Conservation (phyloP, 495 filamentous ascomycete genomes). For the Podospora pseudopauciseta region DNA sequence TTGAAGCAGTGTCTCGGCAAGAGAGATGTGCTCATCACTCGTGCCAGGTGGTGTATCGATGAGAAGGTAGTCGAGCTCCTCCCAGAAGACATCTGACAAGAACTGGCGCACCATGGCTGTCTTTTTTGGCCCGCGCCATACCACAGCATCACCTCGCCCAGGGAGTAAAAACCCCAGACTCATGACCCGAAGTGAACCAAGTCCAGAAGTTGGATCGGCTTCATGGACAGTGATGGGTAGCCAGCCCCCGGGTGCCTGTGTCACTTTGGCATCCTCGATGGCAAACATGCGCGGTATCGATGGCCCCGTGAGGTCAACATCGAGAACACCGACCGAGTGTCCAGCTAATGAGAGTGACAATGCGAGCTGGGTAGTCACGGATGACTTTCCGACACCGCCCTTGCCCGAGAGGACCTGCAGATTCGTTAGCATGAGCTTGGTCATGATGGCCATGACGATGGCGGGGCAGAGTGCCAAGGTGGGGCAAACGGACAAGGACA, state of each 20-base stretch:
- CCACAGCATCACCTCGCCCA: constrained; percentile 79
- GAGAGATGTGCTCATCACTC: constrained; percentile 93
- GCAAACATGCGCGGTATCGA: constrained; percentile 93
- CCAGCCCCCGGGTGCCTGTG: constrained; percentile 85
- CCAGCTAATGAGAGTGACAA: constrained; percentile 80
- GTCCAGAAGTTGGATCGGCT: constrained; percentile 41
- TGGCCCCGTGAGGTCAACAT: constrained; percentile 93
- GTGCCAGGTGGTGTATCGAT: constrained; percentile 97
- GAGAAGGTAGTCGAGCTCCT: constrained; percentile 78
- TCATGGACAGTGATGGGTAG: constrained; percentile 78
- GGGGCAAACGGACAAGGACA: constrained; percentile 47
- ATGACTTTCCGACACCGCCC: constrained; percentile 97
- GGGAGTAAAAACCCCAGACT: constrained; percentile 88
- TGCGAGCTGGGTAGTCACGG: constrained; percentile 90
- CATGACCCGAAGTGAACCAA: constrained; percentile 80
- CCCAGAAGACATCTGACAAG: constrained; percentile 89
- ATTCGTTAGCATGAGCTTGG: not conserved
- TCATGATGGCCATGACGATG: constrained; percentile 17
- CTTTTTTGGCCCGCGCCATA: constrained; percentile 98
- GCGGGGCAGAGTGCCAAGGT: constrained; percentile 10
- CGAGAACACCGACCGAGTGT: constrained; percentile 87
- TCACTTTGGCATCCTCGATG: constrained; percentile 83
- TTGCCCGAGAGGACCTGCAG: constrained; percentile 86
- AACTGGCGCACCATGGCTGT: constrained; percentile 99
- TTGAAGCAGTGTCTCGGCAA: constrained; percentile 77